Base-by-base conservation (phyloP, 495 filamentous ascomycete species). In the Jackrogersella multiformis region DNA sequence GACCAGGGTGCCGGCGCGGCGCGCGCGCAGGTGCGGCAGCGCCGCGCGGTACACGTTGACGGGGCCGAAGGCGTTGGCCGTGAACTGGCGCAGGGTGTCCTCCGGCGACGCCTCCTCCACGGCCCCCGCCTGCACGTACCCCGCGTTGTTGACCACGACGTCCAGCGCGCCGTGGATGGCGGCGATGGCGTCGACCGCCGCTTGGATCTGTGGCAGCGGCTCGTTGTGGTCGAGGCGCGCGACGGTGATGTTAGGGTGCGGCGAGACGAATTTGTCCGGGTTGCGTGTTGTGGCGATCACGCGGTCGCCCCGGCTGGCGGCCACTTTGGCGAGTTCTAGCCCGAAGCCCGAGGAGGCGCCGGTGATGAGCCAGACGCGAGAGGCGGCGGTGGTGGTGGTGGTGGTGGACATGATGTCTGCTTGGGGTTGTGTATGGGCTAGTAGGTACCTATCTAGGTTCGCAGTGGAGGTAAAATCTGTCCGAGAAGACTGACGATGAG, bases 281-380 rank as follows among this genome's bases (percentile, higher is more conserved):
- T 76, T 77, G 53, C 86, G 85, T 6, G 79, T 80, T 18, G 85
- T 80, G 1, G 79, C 86, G 41, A 89, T 78, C 16, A 89, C 86
- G 18, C 72, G 75, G 67, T 86, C 78, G 8, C 84, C 84, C 9
- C 77, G 76, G 6, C 61, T 36, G 6, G 86, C 80, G 15, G 76
- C 82, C 0, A 74, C 56, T n/a, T 76, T 63, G 34, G 82, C 78
- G 13, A 87, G 75, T 20, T 78, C 70, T 4, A 74, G 51, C 20
- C 86, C 86, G 60, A 88, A 80, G 44, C 86, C 86, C 5, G 76
- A 79, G 1, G 84, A 84, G 36, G 79, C 74, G 30, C 82, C 86
- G 1, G 84, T 87, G 53, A 88, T 83, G 61, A 88, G 76, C 80
- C 82, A 88, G 39, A 84, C 76, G 6, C 67, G 69, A 0, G 76